phyloP scores from a whole-genome alignment of 2,329 filamentous ascomycete species.

The Alternaria conjuncta region DNA sequence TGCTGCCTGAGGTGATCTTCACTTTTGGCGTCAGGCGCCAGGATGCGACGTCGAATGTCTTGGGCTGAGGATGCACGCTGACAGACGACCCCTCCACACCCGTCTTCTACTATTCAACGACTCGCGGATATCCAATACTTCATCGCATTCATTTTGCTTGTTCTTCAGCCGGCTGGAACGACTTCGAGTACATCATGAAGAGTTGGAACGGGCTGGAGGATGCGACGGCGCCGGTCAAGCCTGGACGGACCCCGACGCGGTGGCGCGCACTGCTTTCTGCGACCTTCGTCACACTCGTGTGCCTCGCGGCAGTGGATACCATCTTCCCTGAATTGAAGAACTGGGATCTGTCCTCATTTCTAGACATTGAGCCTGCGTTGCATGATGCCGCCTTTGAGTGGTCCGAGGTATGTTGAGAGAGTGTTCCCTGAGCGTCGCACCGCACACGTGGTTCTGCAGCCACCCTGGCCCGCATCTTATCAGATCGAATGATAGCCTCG shows the following conservation, averaged over 20 bases:
- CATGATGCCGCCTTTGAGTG: constrained; percentile 20
- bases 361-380: constrained; percentile 1
- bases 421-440: constrained; percentile 3
- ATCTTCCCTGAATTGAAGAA: constrained; percentile 22
- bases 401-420: constrained; percentile 30
- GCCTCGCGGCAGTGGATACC: constrained; percentile 25
- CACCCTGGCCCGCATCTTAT: constrained; percentile 9
- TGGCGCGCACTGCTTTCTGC: constrained; percentile 16
- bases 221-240: constrained; percentile 11
- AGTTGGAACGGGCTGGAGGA: constrained; percentile 20
- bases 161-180: neutral
- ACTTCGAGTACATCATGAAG: constrained; percentile 27
- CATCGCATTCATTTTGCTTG: constrained; percentile 1
- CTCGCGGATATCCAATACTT: constrained; percentile 5
- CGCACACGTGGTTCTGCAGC: constrained; percentile 5
- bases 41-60: neutral
- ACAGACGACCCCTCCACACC: constrained; percentile 10
- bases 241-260: constrained; percentile 15
- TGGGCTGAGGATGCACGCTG: constrained; percentile 1
- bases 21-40: neutral
- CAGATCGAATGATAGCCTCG: constrained; percentile 2
- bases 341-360: constrained; percentile 6
- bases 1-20: constrained; percentile 10
- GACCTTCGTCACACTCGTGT: constrained; percentile 23
- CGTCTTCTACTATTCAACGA: neutral